Evolutionary conservation across 2,329 filamentous ascomycete genomes (phyloP).

Genomic region (Apiospora koreana): DNA sequence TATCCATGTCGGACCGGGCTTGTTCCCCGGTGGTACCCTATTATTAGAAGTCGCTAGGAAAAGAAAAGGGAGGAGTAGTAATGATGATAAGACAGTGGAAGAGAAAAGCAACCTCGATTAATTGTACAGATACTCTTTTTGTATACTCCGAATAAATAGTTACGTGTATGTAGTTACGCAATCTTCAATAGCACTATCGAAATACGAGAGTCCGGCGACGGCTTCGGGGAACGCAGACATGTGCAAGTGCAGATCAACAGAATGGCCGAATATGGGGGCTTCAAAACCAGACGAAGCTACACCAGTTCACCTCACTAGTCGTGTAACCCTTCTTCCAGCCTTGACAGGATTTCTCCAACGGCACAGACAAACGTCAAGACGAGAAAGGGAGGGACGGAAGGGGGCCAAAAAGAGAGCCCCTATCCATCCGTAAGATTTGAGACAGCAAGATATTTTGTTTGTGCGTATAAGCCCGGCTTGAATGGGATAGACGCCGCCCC

Average conservation of each 20-base stretch:
- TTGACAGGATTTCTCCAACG: background rate
- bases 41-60: background rate
- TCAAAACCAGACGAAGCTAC: background rate
- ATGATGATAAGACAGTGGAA: background rate
- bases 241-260: background rate
- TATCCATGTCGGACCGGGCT: no score
- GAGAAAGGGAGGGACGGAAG: background rate
- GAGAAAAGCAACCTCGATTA: background rate
- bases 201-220: background rate
- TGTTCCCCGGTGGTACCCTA: background rate
- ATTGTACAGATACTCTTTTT: no score
- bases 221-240: background rate
- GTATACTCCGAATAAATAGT: no score
- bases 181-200: background rate
- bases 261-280: background rate
- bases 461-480: background rate
- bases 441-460: background rate
- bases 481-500: background rate
- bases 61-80: background rate
- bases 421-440: background rate
- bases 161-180: background rate
- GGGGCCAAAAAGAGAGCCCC: background rate
- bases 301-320: background rate
- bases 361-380: background rate
- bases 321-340: background rate